Conservation (phyloP, 768 basidiomycete genomes). For the Tylopilus cervinicoccineus region DNA sequence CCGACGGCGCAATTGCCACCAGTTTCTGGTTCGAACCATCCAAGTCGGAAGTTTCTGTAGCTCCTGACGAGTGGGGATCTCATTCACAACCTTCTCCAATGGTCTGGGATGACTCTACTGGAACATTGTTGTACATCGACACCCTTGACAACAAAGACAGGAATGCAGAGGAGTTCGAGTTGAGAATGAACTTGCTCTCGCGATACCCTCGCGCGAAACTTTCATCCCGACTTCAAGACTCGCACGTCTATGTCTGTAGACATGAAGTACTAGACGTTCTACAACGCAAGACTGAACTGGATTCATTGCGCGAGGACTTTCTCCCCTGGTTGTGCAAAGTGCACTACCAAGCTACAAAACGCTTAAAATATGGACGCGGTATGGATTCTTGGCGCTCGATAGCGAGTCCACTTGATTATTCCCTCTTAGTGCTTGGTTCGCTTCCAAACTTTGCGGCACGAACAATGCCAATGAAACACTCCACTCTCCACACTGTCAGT, state of each 20-base stretch:
- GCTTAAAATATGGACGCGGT: constrained; percentile 58
- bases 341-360: constrained; percentile 65
- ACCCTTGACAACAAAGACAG: constrained; percentile 64
- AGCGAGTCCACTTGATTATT: background rate
- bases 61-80: constrained; percentile 65
- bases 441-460: constrained; percentile 44
- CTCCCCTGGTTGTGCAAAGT: constrained; percentile 90
- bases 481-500: constrained; percentile 40
- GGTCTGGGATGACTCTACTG: constrained; percentile 62
- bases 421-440: constrained; percentile 42
- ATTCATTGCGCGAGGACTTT: constrained; percentile 87
- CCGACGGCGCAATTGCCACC: constrained; percentile 60
- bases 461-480: constrained; percentile 44
- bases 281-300: constrained; percentile 62
- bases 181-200: constrained; percentile 73
- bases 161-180: constrained; percentile 65
- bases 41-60: constrained; percentile 48
- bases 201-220: constrained; percentile 73
- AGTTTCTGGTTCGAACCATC: constrained; percentile 59
- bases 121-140: constrained; percentile 70
- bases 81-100: constrained; percentile 47
- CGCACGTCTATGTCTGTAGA: constrained; percentile 89
- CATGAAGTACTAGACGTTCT: constrained; percentile 69
- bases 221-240: constrained; percentile 69
- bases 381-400: constrained; percentile 9